Base-by-base conservation (phyloP, 345 rosid genomes). In the Physaria fendleri region DNA sequence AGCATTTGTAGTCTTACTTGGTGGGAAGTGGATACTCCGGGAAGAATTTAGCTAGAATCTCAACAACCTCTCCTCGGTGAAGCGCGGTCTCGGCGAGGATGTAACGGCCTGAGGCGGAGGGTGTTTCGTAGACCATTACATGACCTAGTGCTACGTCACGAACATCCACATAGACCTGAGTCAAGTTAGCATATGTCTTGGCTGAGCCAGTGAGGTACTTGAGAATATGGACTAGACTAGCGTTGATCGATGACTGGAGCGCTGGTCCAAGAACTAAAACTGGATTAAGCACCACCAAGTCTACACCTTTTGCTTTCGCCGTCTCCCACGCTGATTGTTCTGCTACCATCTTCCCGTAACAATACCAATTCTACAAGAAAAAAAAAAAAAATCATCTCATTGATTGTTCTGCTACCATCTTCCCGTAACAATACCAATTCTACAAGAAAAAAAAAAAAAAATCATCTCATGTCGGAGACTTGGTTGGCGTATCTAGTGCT, bases 51-150 rank as follows among this genome's bases (percentile, higher is more conserved):
- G 87, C 75, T 0, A 93, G 73, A 66, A 93, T 93, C 30, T 85
- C 96, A 56, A 89, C 99, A 63, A 93, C 92, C 15, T 93, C 97
- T 4, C 94, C 97, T 0, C 99, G 97, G 78, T 89, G 99, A 71
- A 93, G 93, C 15, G 82, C 87, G 0, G 84, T 82, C 68, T 87
- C 97, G 8, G 88, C 88, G 14, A 91, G 88, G 32, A 93, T 76
- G 78, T 89, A 89, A 0, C 99, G 85, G 56, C 99, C 97, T 0
- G 99, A 79, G 62, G 99, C 99, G 0, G 90, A 79, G 9, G 97
- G 90, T 34, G 73, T 72, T 76, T 93, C 99, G 3, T 51, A 83
- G 51, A 89, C 87, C 23, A 89, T 76, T 70, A 93, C 81, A 75
- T 93, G 97, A 1, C 88, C 97, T 8, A 89, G 40, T 1, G 97